These are phyloP conservation scores for Lomentospora prolificans DNA, from an alignment of 2,329 filamentous ascomycete genomes.

Conservation along the genomic window DNA sequence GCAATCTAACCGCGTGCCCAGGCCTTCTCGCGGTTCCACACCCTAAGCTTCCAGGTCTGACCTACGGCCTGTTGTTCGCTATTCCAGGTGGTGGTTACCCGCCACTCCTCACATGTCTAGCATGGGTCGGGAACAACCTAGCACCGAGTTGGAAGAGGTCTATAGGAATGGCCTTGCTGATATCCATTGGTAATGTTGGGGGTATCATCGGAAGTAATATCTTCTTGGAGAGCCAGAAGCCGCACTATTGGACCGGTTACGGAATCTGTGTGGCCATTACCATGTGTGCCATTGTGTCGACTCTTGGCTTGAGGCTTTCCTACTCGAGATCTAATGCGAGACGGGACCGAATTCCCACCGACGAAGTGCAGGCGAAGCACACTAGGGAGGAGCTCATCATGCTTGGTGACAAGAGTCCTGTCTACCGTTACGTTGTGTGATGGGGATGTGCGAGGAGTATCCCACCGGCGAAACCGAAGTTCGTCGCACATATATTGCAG, in stretches of 20 bases:
- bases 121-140: constrained; percentile 18
- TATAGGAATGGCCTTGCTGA: constrained; percentile 16
- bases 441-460: too few relatives aligned
- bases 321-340: constrained; percentile 18
- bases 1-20: constrained; percentile 7
- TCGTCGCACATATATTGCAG: too few relatives aligned
- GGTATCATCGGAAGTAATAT: constrained; percentile 27
- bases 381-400: constrained; percentile 14
- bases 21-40: constrained; percentile 12
- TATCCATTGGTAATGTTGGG: constrained; percentile 15
- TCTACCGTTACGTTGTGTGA: constrained; percentile 4
- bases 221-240: constrained; percentile 24
- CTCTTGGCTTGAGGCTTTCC: constrained; percentile 9
- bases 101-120: constrained; percentile 17
- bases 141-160: constrained; percentile 16
- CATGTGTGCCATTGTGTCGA: background rate
- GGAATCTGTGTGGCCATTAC: constrained; percentile 21
- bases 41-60: constrained; percentile 16
- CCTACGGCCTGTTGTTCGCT: constrained; percentile 19
- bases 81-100: constrained; percentile 20
- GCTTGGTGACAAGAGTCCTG: constrained; percentile 18
- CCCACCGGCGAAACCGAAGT: too few relatives aligned
- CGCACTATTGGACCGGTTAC: constrained; percentile 26
- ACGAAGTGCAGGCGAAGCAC: constrained; percentile 11
- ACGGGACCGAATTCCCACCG: constrained; percentile 13